Percentiles rank a stretch among this genome's conserved stretches.
Conservation (phyloP, 345 rosid species). For the Salix viminalis region DNA sequence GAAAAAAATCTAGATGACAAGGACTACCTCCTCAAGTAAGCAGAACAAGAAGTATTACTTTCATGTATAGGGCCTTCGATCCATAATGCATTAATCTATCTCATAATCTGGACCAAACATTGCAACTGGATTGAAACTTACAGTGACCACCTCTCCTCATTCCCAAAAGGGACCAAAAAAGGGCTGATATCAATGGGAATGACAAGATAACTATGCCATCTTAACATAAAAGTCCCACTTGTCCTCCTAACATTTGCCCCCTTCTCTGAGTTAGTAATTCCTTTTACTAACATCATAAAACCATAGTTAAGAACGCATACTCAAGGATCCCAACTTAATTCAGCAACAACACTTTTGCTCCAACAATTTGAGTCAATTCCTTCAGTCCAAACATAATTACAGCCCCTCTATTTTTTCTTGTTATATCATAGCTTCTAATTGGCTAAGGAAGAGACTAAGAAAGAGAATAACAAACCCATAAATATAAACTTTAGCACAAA, state of each 20-base stretch:
- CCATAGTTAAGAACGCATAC: neutral
- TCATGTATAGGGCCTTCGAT: neutral
- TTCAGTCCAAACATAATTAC: neutral
- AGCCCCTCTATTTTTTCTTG: neutral
- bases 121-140: neutral
- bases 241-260: neutral
- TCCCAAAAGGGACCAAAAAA: neutral
- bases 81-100: neutral
- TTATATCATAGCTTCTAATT: neutral
- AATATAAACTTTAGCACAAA: neutral
- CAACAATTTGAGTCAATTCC: neutral
- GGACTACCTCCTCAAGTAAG: neutral
- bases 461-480: neutral
- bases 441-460: neutral
- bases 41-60: neutral
- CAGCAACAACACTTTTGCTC: neutral
- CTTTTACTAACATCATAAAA: neutral
- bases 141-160: neutral
- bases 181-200: neutral
- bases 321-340: neutral
- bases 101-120: neutral
- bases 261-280: neutral
- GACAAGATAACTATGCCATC: neutral
- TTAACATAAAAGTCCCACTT: neutral
- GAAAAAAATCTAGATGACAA: neutral